Percentiles rank a stretch among this genome's conserved stretches.
Evolutionary conservation across 208 protist genomes (phyloP).

Genomic region (Trypanosoma lewisi): DNA sequence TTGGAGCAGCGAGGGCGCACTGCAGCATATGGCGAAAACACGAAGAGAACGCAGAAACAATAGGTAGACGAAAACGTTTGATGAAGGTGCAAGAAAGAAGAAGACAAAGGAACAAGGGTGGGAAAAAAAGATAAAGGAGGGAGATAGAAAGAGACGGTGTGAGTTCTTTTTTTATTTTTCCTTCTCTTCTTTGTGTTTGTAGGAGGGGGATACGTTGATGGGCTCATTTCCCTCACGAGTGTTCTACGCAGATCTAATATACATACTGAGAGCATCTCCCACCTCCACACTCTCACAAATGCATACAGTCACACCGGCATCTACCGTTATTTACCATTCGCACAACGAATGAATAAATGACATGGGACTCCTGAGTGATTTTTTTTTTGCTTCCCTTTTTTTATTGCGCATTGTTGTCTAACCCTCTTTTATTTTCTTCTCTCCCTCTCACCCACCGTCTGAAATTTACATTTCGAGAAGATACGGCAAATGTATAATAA

Average conservation of each 20-base stretch:
- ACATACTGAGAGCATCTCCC: neutral
- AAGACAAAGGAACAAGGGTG: constrained; percentile 6
- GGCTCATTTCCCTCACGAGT: neutral
- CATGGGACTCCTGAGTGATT: neutral
- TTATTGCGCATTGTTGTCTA: neutral
- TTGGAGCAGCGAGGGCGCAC: neutral
- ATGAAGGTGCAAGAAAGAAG: neutral
- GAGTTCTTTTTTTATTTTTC: no score
- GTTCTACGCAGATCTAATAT: neutral
- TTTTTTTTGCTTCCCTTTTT: neutral
- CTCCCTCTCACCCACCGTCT: no score
- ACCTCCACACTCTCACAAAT: neutral
- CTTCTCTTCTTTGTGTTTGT: neutral
- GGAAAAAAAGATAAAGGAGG: neutral
- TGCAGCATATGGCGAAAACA: no score
- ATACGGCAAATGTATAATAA: neutral
- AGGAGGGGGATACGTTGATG: neutral
- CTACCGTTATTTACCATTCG: no score
- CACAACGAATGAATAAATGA: no score
- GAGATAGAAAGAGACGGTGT: no score
- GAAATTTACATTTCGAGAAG: no score
- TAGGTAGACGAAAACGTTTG: no score
- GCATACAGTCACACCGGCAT: neutral
- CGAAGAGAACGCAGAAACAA: no score
- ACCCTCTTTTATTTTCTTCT: no score